phyloP scores from a whole-genome alignment of 164 flowering plant genomes.

The Vitis amurensis region DNA sequence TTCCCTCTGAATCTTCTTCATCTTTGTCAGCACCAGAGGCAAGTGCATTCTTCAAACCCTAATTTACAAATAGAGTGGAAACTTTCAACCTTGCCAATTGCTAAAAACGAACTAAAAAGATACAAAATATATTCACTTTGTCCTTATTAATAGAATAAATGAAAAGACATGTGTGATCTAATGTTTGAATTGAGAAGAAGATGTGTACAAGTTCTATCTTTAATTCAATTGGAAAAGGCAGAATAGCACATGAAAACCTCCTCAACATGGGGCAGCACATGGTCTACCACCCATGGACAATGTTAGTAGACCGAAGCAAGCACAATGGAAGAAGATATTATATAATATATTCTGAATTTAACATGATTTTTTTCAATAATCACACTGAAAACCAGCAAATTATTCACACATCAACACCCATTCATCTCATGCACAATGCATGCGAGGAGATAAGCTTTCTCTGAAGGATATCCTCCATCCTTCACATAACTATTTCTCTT shows the following conservation, averaged over 20 bases:
- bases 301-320: no score
- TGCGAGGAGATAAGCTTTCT: no score
- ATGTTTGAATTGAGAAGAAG: neutral
- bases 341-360: neutral
- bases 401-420: no score
- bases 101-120: neutral
- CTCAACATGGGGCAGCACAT: neutral
- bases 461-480: no score
- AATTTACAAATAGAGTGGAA: slow-evolving; percentile 5
- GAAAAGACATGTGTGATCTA: neutral
- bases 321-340: neutral
- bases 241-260: neutral
- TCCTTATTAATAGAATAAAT: neutral
- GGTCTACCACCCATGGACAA: neutral
- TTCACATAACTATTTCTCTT: no score
- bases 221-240: neutral
- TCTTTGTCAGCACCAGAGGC: slow-evolving; percentile 87
- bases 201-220: neutral
- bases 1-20: slow-evolving; percentile 97
- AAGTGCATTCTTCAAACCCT: slow-evolving; percentile 83
- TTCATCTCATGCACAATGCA: no score
- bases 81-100: no score
- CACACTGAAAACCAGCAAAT: no score
- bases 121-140: neutral
- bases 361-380: no score